phyloP scores from a whole-genome alignment of 225 moss, liverwort and hornwort species.

The Anthoceros angustus region DNA sequence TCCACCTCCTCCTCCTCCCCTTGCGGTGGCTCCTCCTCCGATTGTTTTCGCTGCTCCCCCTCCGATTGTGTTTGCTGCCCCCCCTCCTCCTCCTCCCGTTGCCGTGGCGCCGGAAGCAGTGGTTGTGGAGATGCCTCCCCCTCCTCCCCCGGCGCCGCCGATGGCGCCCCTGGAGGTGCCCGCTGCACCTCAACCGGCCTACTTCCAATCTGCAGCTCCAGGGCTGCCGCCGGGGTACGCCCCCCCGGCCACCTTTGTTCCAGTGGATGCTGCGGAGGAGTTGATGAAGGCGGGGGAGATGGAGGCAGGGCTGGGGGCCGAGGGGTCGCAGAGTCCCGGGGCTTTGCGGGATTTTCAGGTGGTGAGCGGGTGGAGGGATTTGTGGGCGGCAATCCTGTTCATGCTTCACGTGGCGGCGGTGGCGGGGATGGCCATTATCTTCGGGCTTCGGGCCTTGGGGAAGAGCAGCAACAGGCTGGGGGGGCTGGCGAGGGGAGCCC shows the following conservation, averaged over 20 bases:
- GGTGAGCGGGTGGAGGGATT: slow-evolving; percentile 27
- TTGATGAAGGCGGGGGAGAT: neutral
- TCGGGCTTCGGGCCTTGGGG: slow-evolving; percentile 28
- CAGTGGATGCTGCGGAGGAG: too few species aligned
- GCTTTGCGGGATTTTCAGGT: slow-evolving; percentile 2
- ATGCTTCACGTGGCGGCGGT: slow-evolving; percentile 37
- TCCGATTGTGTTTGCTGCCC: too few species aligned
- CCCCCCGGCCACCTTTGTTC: neutral
- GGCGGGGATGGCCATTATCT: slow-evolving; percentile 26
- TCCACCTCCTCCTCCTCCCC: too few species aligned
- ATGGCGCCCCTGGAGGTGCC: neutral
- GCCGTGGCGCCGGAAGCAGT: too few species aligned
- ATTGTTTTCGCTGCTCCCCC: too few species aligned
- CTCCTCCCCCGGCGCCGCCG: neutral
- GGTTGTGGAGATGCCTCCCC: too few species aligned
- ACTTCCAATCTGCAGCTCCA: neutral
- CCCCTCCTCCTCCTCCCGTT: too few species aligned
- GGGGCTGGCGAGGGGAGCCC: neutral
- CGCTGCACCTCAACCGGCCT: neutral
- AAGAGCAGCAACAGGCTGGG: slow-evolving; percentile 19
- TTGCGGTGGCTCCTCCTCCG: too few species aligned
- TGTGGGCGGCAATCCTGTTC: slow-evolving; percentile 42
- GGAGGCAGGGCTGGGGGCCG: neutral
- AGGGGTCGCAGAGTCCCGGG: neutral
- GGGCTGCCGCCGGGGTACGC: neutral